Conservation (phyloP, 2,329 filamentous ascomycete species). For the Aspergillus sp. region DNA sequence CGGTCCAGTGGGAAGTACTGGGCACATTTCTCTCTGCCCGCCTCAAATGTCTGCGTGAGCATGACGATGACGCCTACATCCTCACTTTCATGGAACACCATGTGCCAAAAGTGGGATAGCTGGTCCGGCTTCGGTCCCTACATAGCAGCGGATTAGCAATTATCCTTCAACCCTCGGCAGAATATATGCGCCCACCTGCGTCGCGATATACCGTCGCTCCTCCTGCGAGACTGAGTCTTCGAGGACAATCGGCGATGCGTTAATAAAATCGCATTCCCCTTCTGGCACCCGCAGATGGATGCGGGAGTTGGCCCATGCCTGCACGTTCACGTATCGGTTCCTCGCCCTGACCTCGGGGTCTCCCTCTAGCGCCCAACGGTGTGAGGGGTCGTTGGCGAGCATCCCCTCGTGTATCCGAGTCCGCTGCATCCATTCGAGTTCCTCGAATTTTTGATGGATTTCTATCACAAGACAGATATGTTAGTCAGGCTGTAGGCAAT, state of each 20-base stretch:
- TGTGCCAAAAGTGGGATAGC: constrained; percentile 86
- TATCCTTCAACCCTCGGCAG: neutral
- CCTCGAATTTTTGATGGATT: constrained; percentile 60
- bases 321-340: constrained; percentile 87
- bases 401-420: constrained; percentile 53
- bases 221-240: constrained; percentile 51
- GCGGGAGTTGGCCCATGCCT: constrained; percentile 84
- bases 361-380: constrained; percentile 61
- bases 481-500: constrained; percentile 10
- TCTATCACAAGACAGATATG: constrained; percentile 43
- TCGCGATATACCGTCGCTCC: constrained; percentile 75
- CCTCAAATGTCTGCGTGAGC: constrained; percentile 86
- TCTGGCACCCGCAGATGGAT: constrained; percentile 77
- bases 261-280: constrained; percentile 75
- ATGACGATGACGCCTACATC: constrained; percentile 85
- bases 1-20: constrained; percentile 75
- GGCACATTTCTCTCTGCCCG: constrained; percentile 77
- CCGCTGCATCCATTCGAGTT: constrained; percentile 63
- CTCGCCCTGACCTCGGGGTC: constrained; percentile 60
- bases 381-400: constrained; percentile 48
- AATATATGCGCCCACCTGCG: constrained; percentile 59
- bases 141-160: neutral
- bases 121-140: constrained; percentile 77
- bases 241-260: constrained; percentile 71
- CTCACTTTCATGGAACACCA: constrained; percentile 80